phyloP scores from a whole-genome alignment of 129 eudicot species.

The Glebionis coronaria region DNA sequence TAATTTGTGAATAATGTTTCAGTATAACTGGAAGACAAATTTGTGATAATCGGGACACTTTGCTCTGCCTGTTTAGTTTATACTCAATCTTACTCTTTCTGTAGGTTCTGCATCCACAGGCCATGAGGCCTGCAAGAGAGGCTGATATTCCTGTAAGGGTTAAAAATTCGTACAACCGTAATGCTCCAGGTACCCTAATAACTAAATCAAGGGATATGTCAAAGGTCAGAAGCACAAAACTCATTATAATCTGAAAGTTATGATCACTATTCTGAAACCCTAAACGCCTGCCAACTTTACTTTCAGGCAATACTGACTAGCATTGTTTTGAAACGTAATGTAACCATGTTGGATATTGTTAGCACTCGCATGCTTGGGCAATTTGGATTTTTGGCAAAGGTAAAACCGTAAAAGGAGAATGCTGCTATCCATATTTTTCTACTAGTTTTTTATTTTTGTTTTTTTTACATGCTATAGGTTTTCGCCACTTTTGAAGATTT shows the following conservation, averaged over 20 bases:
- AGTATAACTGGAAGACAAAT: slow-evolving; percentile 2
- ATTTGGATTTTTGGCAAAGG: slow-evolving; percentile 90
- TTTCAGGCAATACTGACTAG: slow-evolving; percentile 82
- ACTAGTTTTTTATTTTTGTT: neutral
- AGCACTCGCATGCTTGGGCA: slow-evolving; percentile 98
- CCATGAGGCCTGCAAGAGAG: slow-evolving; percentile 99
- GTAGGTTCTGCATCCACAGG: slow-evolving; percentile 97
- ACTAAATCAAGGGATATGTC: slow-evolving; percentile 83
- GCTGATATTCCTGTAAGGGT: slow-evolving; percentile 95
- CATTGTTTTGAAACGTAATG: slow-evolving; percentile 86
- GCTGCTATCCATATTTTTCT: neutral
- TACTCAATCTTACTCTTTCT: slow-evolving; percentile 1
- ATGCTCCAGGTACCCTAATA: slow-evolving; percentile 97
- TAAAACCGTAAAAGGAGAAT: slow-evolving; percentile 29
- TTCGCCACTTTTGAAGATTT: slow-evolving; percentile 81
- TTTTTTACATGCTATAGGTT: slow-evolving; percentile 49
- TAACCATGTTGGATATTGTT: slow-evolving; percentile 90
- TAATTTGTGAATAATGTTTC: neutral
- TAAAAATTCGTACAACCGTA: slow-evolving; percentile 90
- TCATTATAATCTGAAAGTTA: neutral
- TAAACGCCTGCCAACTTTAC: neutral
- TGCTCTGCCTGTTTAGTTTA: neutral
- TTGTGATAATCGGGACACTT: slow-evolving; percentile 1
- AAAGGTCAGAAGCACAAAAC: slow-evolving; percentile 41
- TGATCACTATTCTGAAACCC: neutral